These are phyloP conservation scores for Apiospora aurea DNA, from an alignment of 2,329 filamentous ascomycete species.

Conservation along the genomic window DNA sequence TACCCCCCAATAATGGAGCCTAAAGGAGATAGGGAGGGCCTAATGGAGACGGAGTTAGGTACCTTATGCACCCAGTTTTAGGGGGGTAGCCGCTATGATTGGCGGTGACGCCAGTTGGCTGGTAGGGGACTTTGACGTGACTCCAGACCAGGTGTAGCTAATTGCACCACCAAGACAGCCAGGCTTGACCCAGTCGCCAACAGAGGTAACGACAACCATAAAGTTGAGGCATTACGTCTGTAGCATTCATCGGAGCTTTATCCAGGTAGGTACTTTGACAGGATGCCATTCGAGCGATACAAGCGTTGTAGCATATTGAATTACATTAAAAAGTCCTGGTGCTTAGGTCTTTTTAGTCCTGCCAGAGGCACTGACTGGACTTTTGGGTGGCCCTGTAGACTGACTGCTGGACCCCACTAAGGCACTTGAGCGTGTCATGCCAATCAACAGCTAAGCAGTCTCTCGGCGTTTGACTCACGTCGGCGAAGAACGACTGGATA, in stretches of 20 bases:
- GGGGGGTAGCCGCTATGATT: conserved; percentile 8
- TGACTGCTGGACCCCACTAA: conserved; percentile 9
- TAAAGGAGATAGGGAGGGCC: conserved; percentile 10
- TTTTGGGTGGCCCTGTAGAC: neutral
- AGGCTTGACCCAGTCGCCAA: too few species aligned
- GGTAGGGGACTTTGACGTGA: neutral
- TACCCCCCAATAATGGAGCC: conserved; percentile 15
- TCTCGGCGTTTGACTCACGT: conserved; percentile 13
- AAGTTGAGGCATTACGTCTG: too few species aligned
- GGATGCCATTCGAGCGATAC: too few species aligned
- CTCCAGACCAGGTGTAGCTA: too few species aligned
- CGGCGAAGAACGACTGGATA: neutral
- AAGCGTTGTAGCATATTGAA: neutral
- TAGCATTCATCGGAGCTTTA: too few species aligned
- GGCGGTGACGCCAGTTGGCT: neutral
- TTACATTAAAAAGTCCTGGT: neutral
- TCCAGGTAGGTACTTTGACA: too few species aligned
- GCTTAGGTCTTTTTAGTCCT: neutral
- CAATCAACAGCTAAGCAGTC: neutral
- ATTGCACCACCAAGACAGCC: too few species aligned
- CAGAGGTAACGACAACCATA: too few species aligned
- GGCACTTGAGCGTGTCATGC: neutral
- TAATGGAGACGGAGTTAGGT: conserved; percentile 8
- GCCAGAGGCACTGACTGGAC: neutral
- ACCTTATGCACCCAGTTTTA: neutral